Conservation (phyloP, 306 rosid species). For the Corylus heterophylla region DNA sequence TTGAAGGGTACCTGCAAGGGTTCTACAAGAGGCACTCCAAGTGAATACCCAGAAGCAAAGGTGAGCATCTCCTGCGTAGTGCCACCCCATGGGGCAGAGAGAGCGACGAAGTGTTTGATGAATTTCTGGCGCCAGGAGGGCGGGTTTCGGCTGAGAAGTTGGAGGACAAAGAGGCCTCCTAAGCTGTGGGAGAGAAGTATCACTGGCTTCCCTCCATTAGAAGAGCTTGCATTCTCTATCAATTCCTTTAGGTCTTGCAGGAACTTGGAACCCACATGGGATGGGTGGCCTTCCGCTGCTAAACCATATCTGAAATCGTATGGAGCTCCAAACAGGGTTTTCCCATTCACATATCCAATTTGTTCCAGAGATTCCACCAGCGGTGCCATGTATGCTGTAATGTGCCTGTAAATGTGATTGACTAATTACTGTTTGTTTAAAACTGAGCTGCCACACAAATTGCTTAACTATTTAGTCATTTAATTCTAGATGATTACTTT, state of each 20-base stretch:
- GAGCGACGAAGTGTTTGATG: constrained; percentile 71
- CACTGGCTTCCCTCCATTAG: constrained; percentile 69
- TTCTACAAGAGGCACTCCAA: constrained; percentile 78
- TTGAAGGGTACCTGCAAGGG: constrained; percentile 37
- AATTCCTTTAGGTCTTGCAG: constrained; percentile 64
- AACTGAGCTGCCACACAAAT: not conserved
- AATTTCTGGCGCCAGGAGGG: constrained; percentile 62
- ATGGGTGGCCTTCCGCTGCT: constrained; percentile 69
- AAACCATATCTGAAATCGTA: constrained; percentile 90
- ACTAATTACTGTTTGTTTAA: not conserved
- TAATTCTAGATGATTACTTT: not conserved
- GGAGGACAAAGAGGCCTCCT: constrained; percentile 71
- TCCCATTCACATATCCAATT: constrained; percentile 61
- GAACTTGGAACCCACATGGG: constrained; percentile 72
- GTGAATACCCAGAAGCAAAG: constrained; percentile 76
- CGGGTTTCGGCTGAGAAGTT: constrained; percentile 64
- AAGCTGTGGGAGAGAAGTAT: constrained; percentile 81
- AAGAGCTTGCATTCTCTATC: constrained; percentile 65
- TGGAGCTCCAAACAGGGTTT: constrained; percentile 86
- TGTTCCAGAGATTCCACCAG: constrained; percentile 60
- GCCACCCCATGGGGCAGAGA: constrained; percentile 92
- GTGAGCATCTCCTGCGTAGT: constrained; percentile 68
- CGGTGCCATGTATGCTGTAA: constrained; percentile 68
- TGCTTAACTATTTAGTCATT: not conserved
- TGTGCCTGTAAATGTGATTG: constrained; percentile 36